Base-by-base conservation (phyloP, 1,139 yeast species). In the Kodamaea ohmeri region DNA sequence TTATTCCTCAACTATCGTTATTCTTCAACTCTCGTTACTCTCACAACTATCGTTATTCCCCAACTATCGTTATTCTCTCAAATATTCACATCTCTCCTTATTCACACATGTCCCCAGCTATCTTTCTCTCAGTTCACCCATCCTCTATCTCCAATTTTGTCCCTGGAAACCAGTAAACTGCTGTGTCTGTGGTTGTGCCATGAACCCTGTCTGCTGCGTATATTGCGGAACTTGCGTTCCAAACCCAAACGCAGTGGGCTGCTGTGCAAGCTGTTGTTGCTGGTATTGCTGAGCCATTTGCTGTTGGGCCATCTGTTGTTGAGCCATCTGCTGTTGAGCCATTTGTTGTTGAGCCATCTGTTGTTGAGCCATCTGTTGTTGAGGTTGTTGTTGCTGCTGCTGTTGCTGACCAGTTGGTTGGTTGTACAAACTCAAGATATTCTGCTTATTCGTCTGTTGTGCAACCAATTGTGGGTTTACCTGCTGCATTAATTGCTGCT, bases 401-500 rank as follows among this genome's bases (percentile, higher is more conserved):
- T 29, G 33, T 12, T 25, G 40, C 29, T 25, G 25, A 11, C 28
- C 51, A 25, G 53, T 58, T 1, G 73, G 73, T 40, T 68, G 69
- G 39, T 47, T 58, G 43, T 71, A 71, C 43, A 71, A 60, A 4
- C 71, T 64, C 55, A 71, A 43, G 8, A 71, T 69, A 40, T 53
- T 63, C 47, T 66, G 73, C 41, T 67, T 69, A 35, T 58, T 66
- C 1, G 71, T 65, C 41, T 73, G 77, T 44, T 71, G 78, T 4
- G 69, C 69, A 9, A 59, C 46, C 40, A 63, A 53, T 44, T 65
- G 73, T 7, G 74, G 74, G 42, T 65, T 67, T 14, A 58, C 54
- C 47, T 72, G 77, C 45, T 66, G 76, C 43, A 58, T 56, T 41
- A 73, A 60, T 47, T 68, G 61, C 45, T 72, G 75, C 48, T 76